phyloP scores from a whole-genome alignment of 768 basidiomycete genomes.

The Candolleomyces efflorescens region DNA sequence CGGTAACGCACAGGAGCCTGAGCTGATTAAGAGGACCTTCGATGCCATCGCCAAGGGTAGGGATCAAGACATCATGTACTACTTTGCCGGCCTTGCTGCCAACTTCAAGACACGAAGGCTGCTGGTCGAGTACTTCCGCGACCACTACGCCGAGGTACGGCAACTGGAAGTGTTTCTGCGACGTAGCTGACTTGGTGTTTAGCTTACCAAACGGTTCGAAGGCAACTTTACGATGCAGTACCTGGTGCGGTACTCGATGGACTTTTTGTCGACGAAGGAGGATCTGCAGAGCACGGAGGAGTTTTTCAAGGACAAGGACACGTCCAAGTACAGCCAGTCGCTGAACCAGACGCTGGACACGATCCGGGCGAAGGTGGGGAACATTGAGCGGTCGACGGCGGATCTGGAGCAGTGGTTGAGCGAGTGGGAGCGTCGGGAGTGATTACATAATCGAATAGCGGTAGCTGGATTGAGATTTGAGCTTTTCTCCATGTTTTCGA shows the following conservation, averaged over 20 bases:
- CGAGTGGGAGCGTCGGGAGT: constrained; percentile 26
- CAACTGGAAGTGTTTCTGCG: neutral
- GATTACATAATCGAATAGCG: constrained; percentile 1
- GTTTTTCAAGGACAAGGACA: constrained; percentile 80
- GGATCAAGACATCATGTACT: constrained; percentile 61
- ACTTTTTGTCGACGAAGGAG: constrained; percentile 54
- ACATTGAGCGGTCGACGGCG: constrained; percentile 59
- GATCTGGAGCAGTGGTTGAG: constrained; percentile 56
- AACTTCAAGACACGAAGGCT: constrained; percentile 55
- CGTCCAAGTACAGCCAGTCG: constrained; percentile 59
- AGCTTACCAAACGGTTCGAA: constrained; percentile 68
- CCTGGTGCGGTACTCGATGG: constrained; percentile 41
- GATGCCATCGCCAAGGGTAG: constrained; percentile 52
- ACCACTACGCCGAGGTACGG: constrained; percentile 62
- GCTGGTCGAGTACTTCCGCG: constrained; percentile 60
- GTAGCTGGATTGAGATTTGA: neutral
- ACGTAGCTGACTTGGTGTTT: constrained; percentile 4
- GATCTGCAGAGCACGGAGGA: constrained; percentile 59
- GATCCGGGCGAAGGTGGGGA: constrained; percentile 55
- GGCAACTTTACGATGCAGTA: constrained; percentile 58
- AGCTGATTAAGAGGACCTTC: constrained; percentile 59
- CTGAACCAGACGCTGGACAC: constrained; percentile 67
- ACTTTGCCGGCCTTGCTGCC: constrained; percentile 51
- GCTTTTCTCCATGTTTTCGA: constrained; percentile 10
- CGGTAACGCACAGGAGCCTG: constrained; percentile 52